Evolutionary conservation across 257 asterid genomes (phyloP), one percentile per base, ranked within the genome.

Genomic region (Solanum virginianum): DNA sequence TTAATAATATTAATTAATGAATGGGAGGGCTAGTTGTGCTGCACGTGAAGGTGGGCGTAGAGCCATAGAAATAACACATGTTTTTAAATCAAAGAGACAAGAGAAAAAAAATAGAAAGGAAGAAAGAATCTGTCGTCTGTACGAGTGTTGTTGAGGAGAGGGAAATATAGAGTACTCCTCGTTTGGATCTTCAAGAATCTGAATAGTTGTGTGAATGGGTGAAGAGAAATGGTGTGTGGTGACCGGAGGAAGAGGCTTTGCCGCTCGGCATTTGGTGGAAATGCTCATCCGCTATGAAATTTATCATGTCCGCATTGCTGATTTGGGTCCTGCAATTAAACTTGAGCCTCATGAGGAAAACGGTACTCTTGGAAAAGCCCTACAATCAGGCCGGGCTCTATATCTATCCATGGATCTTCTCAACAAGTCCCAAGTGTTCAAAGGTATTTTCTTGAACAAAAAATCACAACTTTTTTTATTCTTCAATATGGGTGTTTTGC

Each of bases 221-320:
- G 94, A 88, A 16, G 96, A 88, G 91, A 87, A 89, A 89, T 95
- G 97, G 97, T 96, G 97, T 87, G 92, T 95, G 85, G 99, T 96
- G 87, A 96, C 99, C 16, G 98, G 99, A 51, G 98, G 98, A 85
- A 91, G 98, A 86, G 99, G 98, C 17, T 96, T 96, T 83, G 98
- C 98, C 66, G 99, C 98, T 69, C 87, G 99, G 80, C 98, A 95
- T 91, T 89, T 96, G 86, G 98, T 96, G 90, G 85, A 81, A 87
- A 96, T 94, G 98, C 95, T 96, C 63, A 91, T 94, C 84, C 90
- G 86, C 47, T 89, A 90, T 87, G 90, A 89, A 71, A 93, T 95
- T 90, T 96, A 87, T 43, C 85, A 88, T 36, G 94, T 96, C 17
- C 97, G 98, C 70, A 75, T 96, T 68, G 93, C 94, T 4, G 99